A percentile compares a stretch with the other conserved stretches of the same genome.
phyloP scores from a whole-genome alignment of 2,329 filamentous ascomycete species.

The Aspergillus awamori region DNA sequence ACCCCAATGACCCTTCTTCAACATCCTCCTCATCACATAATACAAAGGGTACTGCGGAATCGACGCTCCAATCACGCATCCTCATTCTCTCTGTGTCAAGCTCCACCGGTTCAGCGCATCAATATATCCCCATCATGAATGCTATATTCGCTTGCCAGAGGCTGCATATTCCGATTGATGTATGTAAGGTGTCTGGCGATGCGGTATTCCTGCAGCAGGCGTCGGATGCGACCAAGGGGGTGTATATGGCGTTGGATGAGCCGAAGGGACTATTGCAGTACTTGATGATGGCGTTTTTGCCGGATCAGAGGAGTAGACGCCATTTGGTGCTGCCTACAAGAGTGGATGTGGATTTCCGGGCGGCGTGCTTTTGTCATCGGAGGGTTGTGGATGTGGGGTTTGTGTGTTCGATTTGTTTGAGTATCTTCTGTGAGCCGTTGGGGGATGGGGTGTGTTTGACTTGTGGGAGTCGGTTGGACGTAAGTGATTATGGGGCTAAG shows the following conservation, averaged over 20 bases:
- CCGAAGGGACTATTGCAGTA: slow-evolving; percentile 82
- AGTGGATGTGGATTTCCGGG: slow-evolving; percentile 89
- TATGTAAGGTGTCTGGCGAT: slow-evolving; percentile 79
- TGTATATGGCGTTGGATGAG: slow-evolving; percentile 65
- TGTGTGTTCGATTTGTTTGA: slow-evolving; percentile 94
- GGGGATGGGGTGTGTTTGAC: slow-evolving; percentile 74
- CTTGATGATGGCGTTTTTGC: slow-evolving; percentile 90
- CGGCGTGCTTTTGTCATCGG: slow-evolving; percentile 97
- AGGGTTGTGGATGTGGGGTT: slow-evolving; percentile 89
- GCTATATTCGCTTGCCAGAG: slow-evolving; percentile 93
- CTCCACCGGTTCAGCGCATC: slow-evolving; percentile 79
- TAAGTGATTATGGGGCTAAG: slow-evolving; percentile 74
- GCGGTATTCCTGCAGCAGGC: slow-evolving; percentile 96
- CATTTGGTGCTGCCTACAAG: slow-evolving; percentile 77
- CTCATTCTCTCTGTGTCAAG: slow-evolving; percentile 88
- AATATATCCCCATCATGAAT: slow-evolving; percentile 99
- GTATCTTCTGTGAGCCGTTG: slow-evolving; percentile 78
- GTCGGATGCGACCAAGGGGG: slow-evolving; percentile 69
- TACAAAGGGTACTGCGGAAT: slow-evolving; percentile 25
- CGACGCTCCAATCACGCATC: slow-evolving; percentile 72
- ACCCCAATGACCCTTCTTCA: no score
- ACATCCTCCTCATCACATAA: background rate
- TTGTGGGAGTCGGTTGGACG: slow-evolving; percentile 75
- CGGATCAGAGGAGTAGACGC: slow-evolving; percentile 65
- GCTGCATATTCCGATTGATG: slow-evolving; percentile 85